Evolutionary conservation across 2,329 filamentous ascomycete genomes (phyloP), one percentile per base, ranked within the genome.

Genomic region (Gnomoniopsis sp.): DNA sequence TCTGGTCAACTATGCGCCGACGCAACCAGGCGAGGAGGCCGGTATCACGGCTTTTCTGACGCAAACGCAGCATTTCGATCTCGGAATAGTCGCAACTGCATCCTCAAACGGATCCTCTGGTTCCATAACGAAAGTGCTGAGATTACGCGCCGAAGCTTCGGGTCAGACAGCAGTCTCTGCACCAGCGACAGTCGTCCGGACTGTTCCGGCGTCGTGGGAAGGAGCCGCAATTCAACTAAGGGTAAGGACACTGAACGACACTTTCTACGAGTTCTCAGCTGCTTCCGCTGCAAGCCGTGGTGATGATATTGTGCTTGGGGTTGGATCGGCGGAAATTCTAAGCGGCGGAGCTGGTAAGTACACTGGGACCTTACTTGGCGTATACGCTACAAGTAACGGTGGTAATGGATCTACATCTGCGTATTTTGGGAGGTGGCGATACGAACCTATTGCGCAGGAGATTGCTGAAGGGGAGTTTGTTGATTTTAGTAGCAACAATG

Each of bases 321-420:
- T 62, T 6, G 71, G 67, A 7, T 68, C 67, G 1, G 70, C 68
- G 1, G 64, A 58, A 34, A 57, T 72, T 7, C 58, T 74, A 44
- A 73, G 70, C 44, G 71, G 70, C 14, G 71, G 68, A 0, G 65
- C 64, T 3, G 72, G 72, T 1, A 67, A 66, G 7, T 74, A 71
- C 55, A 67, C 70, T 0, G 72, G 72, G 0, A 70, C 66, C 19
- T 60, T 74, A 14, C 51, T 75, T 0, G 72, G 72, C 1, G 66
- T 65, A 2, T 75, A 72, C 54, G 72, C 70, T 12, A 74, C 72
- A 8, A 74, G 72, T 54, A 74, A 74, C 49, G 72, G 72, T 23
- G 55, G 55, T 17, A 47, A 51, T 26, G 55, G 55, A 19, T 33
- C 49, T 19, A 51, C 55, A 26, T 46, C 48, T 8, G 55, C 48